Conservation (phyloP, 768 basidiomycete genomes). For the Panus rudis region DNA sequence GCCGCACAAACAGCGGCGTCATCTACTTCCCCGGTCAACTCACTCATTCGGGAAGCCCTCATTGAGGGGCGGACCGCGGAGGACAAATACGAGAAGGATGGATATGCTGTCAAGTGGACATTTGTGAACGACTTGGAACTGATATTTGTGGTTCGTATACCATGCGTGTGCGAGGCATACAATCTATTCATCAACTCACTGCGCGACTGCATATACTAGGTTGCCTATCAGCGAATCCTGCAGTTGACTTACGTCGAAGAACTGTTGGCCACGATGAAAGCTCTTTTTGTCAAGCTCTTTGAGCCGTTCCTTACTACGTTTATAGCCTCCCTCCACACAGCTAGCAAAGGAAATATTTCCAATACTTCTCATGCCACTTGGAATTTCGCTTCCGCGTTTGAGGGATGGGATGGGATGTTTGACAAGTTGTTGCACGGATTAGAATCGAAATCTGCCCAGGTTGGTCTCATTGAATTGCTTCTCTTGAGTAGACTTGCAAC, state of each 20-base stretch:
- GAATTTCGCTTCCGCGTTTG: constrained; percentile 66
- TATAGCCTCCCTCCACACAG: constrained; percentile 72
- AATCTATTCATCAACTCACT: background rate
- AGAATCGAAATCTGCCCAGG: constrained; percentile 70
- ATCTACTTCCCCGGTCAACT: constrained; percentile 23
- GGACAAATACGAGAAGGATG: constrained; percentile 87
- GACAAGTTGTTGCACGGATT: constrained; percentile 67
- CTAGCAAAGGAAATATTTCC: constrained; percentile 26
- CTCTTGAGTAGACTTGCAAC: background rate
- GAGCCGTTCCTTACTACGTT: constrained; percentile 79
- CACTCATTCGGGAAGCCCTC: constrained; percentile 47
- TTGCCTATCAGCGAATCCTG: constrained; percentile 93
- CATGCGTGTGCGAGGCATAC: too few species aligned
- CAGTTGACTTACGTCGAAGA: constrained; percentile 93
- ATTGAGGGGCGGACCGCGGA: constrained; percentile 84
- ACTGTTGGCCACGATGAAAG: constrained; percentile 71
- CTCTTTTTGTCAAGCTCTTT: constrained; percentile 82
- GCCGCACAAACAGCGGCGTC: constrained; percentile 21
- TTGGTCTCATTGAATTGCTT: constrained; percentile 21
- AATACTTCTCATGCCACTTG: too few species aligned
- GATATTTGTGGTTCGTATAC: constrained; percentile 81
- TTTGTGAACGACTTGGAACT: constrained; percentile 93
- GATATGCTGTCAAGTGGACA: constrained; percentile 91
- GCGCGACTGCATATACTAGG: constrained; percentile 37
- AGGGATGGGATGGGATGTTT: constrained; percentile 78